Evolutionary conservation across 371 early-diverging fungal genomes (phyloP), one percentile per base, ranked within the genome.

Genomic region (Mortierella sp.): DNA sequence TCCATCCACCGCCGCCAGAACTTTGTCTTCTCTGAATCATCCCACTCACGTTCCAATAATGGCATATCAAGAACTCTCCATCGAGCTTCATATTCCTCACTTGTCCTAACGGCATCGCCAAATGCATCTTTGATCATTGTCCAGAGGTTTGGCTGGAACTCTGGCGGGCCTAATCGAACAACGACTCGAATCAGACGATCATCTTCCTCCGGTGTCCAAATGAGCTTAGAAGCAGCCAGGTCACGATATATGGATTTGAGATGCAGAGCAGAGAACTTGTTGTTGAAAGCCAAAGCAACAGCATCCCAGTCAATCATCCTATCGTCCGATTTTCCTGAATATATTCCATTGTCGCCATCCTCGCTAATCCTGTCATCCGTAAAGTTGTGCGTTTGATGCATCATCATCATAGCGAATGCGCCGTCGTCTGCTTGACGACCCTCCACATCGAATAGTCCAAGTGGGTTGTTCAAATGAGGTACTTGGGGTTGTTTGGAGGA

Each of bases 201-300:
- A 29, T 80, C 81, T 32, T 80, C 81, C 40, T 80, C 75, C 5
- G 75, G 75, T 0, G 81, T 80, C 81, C 81, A 80, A 45, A 80
- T 56, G 31, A 74, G 66, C 31, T 70, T 70, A 1, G 75, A 26
- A 0, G 56, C 57, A 2, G 81, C 75, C 6, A 80, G 56, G 9
- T 70, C 75, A 19, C 58, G 64, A 26, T 80, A 80, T 23, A 80
- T 75, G 1, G 56, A 51, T 42, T 59, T 47, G 6, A 80, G 66
- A 5, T 65, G 71, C 0, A 9, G 12, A 4, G 69, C 58, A 3
- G 75, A 23, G 42, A 80, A 80, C 40, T 67, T 66, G 61, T 57
- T 56, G 26, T 68, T 61, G 15, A 80, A 53, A 3, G 63, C 45
- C 1, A 3, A 13, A 17, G 81, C 63, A n/a, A 71, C 37, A 5